Base-by-base conservation (phyloP, 2,329 filamentous ascomycete species). In the Neofusicoccum cordaticola region DNA sequence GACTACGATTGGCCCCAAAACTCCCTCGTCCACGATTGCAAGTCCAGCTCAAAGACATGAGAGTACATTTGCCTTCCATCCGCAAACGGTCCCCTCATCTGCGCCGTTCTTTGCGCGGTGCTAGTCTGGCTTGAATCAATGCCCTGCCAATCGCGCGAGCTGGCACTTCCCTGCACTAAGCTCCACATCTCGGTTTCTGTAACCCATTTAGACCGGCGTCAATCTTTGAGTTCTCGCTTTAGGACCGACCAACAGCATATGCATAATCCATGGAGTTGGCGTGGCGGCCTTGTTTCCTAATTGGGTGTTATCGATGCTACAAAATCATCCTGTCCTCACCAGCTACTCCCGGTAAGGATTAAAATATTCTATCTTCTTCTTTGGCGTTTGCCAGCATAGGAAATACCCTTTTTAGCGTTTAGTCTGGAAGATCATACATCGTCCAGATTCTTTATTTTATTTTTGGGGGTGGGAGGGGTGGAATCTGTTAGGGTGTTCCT, bases 1-100 rank as follows among this genome's bases (percentile, higher is more conserved):
- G 79, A 79, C 11, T 88, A 85, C 67, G 69, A 75, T 2, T 88
- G 86, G 85, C 88, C 88, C 2, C 82, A 82, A 72, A 90, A 90
- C 69, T 81, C 81, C 1, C 81, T 87, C 66, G 84, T 90, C 74
- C 44, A 51, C 42, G 22, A 41, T 9, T 62, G 58, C 45, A 47
- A n/a, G 9, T 13, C 56, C 12, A 41, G 39, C 22, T 47, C 42
- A 9, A 50, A 34, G 12, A 51, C 13, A 7, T 62, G 12, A 31
- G 19, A n/a, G 19, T n/a, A n/a, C 34, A n/a, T 6, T 42, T 27
- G 3, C 22, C 12, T 31, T 31, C 27, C 27, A 31, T 7, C 27
- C 27, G 27, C 27, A 31, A 31, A 31, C 27, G 12, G 27, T 7
- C 4, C 11, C 47, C 9, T 41, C 35, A 27, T 22, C 13, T 13